Conservation (phyloP, 2,329 filamentous ascomycete genomes). For the Graphiopsis chlorocephala region DNA sequence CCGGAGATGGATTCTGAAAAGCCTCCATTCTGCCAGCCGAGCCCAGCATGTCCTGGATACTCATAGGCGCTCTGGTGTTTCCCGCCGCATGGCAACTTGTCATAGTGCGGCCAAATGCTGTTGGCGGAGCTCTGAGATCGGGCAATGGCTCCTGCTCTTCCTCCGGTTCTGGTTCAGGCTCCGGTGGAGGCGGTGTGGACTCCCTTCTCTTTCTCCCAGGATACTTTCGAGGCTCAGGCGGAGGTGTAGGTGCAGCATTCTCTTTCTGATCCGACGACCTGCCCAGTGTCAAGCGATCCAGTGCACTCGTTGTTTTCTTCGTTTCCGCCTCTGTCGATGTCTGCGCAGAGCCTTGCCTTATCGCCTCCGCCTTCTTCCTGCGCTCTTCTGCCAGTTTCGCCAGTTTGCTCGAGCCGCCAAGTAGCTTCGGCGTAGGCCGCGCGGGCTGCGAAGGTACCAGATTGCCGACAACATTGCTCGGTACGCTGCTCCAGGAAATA, state of each 20-base stretch:
- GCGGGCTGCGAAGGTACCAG: conserved; percentile 60
- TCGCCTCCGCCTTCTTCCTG: conserved; percentile 70
- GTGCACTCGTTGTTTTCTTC: conserved; percentile 63
- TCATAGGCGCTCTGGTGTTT: conserved; percentile 18
- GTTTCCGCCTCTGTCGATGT: conserved; percentile 49
- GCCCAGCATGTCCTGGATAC: conserved; percentile 29
- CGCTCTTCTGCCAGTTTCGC: conserved; percentile 83
- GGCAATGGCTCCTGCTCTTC: conserved; percentile 28
- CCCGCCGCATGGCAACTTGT: conserved; percentile 16
- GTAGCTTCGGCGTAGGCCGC: conserved; percentile 62
- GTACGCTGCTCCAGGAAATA: conserved; percentile 79
- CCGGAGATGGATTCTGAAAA: conserved; percentile 34
- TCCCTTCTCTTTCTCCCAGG: conserved; percentile 29
- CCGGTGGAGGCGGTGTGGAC: conserved; percentile 27
- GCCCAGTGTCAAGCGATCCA: conserved; percentile 15
- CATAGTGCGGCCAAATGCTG: conserved; percentile 30
- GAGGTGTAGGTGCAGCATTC: not conserved
- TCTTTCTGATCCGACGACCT: conserved; percentile 5
- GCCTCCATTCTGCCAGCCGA: conserved; percentile 19
- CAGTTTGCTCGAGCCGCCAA: conserved; percentile 87
- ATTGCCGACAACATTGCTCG: conserved; percentile 60
- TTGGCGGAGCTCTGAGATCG: conserved; percentile 31
- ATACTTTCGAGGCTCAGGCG: conserved; percentile 22
- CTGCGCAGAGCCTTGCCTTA: conserved; percentile 10
- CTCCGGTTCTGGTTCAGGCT: conserved; percentile 14